These are phyloP conservation scores for Onygenales sp. DNA, from an alignment of 2,329 filamentous ascomycete genomes.

Conservation along the genomic window DNA sequence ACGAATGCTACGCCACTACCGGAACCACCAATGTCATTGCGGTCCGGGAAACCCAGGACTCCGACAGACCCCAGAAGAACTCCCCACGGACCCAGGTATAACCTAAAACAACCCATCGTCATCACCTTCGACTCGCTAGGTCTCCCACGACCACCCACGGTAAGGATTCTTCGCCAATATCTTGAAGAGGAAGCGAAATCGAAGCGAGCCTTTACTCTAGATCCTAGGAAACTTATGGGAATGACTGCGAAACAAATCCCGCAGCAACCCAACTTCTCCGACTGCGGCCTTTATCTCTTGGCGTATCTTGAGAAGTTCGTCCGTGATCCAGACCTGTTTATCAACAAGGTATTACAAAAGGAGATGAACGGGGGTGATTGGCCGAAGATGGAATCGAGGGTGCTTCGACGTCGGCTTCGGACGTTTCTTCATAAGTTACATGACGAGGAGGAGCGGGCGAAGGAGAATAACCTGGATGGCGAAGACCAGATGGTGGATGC, in stretches of 20 bases:
- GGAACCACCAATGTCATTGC: conserved; percentile 11
- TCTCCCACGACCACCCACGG: conserved; percentile 52
- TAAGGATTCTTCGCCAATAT: conserved; percentile 64
- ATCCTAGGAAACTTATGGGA: conserved; percentile 40
- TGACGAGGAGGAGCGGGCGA: conserved; percentile 41
- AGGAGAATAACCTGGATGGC: not conserved
- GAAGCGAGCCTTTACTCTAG: conserved; percentile 46
- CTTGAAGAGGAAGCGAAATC: conserved; percentile 60
- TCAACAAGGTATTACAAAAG: conserved; percentile 54
- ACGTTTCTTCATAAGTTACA: conserved; percentile 56
- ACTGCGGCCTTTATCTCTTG: conserved; percentile 82
- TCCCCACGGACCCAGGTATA: conserved; percentile 30
- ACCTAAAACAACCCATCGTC: conserved; percentile 55
- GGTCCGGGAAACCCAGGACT: not conserved
- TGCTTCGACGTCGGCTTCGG: conserved; percentile 58
- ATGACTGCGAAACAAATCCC: conserved; percentile 70
- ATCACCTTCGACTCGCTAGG: conserved; percentile 83
- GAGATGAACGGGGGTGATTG: conserved; percentile 53
- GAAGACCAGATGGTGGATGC: conserved; percentile 6
- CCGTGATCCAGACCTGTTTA: conserved; percentile 60
- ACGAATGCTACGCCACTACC: not conserved
- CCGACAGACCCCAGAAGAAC: conserved; percentile 1
- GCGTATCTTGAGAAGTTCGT: conserved; percentile 80
- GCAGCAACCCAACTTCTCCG: conserved; percentile 70
- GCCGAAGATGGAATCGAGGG: conserved; percentile 43